Percentiles rank a stretch among this genome's conserved stretches.
Conservation (phyloP, 75 land plant genomes). For the Ceratopteris richardii region DNA sequence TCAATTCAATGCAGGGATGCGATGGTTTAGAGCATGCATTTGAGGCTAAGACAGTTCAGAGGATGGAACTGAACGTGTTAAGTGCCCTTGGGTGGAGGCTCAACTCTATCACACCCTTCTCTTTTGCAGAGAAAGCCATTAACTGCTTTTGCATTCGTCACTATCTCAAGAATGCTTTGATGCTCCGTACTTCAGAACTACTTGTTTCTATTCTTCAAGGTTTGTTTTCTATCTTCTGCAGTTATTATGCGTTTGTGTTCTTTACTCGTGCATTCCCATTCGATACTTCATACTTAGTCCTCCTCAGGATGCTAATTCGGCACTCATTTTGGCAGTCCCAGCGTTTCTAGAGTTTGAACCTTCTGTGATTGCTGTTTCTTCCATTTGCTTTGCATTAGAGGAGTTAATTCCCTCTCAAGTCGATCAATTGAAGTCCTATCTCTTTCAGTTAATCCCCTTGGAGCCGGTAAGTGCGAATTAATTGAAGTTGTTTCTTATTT, state of each 20-base stretch:
- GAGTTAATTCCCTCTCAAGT: constrained; percentile 16
- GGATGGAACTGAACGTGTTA: constrained; percentile 70
- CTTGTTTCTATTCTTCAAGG: background rate
- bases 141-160: background rate
- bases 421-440: constrained; percentile 4
- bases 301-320: background rate
- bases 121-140: constrained; percentile 20
- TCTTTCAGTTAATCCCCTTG: background rate
- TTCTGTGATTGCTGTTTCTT: constrained; percentile 5
- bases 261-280: background rate
- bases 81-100: constrained; percentile 56
- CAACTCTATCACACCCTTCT: constrained; percentile 56
- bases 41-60: constrained; percentile 49
- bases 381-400: constrained; percentile 13
- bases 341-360: constrained; percentile 19
- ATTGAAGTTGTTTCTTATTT: too few relatives aligned
- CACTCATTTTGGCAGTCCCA: too few relatives aligned
- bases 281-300: background rate
- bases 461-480: constrained; percentile 11
- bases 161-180: constrained; percentile 9
- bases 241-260: background rate
- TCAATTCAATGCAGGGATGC: too few relatives aligned
- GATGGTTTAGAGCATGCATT: constrained; percentile 51
- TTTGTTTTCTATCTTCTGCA: background rate
- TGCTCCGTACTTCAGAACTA: background rate